Evolutionary conservation across 78 protist genomes (phyloP), one percentile per base, ranked within the genome.

Genomic region (Dictyostelium intermedium): DNA sequence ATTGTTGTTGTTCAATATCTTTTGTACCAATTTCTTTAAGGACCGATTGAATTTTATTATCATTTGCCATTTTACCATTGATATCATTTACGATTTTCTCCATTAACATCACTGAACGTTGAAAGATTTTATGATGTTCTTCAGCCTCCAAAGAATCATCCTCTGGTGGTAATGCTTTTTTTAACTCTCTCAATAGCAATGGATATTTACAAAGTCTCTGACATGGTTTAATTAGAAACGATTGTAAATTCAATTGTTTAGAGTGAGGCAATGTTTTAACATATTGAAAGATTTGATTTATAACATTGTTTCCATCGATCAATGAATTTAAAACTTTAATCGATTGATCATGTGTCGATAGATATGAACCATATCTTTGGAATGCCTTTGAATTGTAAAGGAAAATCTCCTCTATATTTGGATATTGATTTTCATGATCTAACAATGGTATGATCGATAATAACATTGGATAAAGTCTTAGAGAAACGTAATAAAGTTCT

Each of bases 201-300:
- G 94, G 94, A 69, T 89, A 89, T 89, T 89, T 89, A 69, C 94
- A 89, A 30, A 89, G 50, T 70, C 94, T 89, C 69, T 89, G 94
- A 2, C 82, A 84, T 47, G 94, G 94, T 80, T 89, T 89, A 23
- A 89, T 89, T 63, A 89, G 50, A 70, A 79, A 89, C 8, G 84
- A 74, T 63, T 84, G 83, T 45, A 89, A 20, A 47, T 80, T 35
- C 50, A 63, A 61, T 66, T 45, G 74, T 34, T 70, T 89, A 11
- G 35, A 43, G 47, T 32, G 39, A 32, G 86, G 82, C 69, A 89
- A 18, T 18, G 87, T 80, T 89, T 89, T 89, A 23, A 89, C 56
- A 16, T 70, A 35, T 41, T 80, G 83, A 25, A 80, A 41, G 23
- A 72, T 72, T 77, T 7, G 20, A n/a, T 37, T 5, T 1, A 41